Percentiles rank a stretch among this genome's conserved stretches.
Evolutionary conservation across 495 filamentous ascomycete genomes (phyloP).

Genomic region (Aspergillus cristatus): DNA sequence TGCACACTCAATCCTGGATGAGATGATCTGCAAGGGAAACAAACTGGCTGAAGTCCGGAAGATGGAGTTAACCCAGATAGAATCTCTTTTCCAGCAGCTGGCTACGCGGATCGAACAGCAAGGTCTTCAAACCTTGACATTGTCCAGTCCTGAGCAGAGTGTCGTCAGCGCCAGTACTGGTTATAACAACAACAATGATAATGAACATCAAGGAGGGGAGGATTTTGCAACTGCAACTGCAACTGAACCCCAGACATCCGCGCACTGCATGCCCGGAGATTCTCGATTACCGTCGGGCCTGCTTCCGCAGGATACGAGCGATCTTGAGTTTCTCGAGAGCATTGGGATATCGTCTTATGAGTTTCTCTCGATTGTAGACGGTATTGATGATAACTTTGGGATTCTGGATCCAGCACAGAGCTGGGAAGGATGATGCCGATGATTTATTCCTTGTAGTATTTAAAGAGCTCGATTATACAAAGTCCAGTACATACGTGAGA

Average conservation of each 20-base stretch:
- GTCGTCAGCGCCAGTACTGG: too few relatives aligned
- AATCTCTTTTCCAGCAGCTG: neutral
- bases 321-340: neutral
- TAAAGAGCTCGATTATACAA: too few relatives aligned
- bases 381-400: neutral
- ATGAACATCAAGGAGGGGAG: neutral
- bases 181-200: too few relatives aligned
- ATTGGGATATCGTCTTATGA: neutral
- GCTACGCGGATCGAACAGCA: neutral
- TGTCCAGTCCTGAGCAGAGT: neutral
- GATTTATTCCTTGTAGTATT: too few relatives aligned
- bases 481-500: too few relatives aligned
- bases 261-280: neutral
- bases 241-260: neutral
- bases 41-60: neutral
- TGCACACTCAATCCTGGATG: constrained; percentile 21
- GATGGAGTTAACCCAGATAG: constrained; percentile 8
- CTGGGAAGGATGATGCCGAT: too few relatives aligned
- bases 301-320: neutral
- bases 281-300: neutral
- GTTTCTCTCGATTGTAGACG: neutral
- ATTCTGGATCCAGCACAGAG: too few relatives aligned
- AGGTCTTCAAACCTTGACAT: neutral
- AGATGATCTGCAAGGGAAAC: constrained; percentile 10
- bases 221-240: neutral